Evolutionary conservation across 306 rosid genomes (phyloP).

Genomic region (Oxytropis ochrocephala): DNA sequence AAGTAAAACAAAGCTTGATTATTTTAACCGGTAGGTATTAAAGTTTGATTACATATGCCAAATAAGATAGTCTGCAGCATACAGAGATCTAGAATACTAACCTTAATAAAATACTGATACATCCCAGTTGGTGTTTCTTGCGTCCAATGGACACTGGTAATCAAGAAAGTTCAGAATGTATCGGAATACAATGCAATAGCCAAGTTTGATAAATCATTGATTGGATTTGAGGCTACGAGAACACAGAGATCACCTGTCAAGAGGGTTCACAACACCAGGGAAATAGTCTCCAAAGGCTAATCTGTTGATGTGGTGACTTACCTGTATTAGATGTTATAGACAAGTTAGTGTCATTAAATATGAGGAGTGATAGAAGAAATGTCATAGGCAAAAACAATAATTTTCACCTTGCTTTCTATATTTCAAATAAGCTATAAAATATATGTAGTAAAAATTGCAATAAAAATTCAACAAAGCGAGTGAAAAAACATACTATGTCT

Average conservation of each 20-base stretch:
- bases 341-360: slow-evolving; percentile 16
- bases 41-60: neutral
- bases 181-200: slow-evolving; percentile 10
- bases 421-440: neutral
- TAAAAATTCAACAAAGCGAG: neutral
- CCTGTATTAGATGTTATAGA: slow-evolving; percentile 34
- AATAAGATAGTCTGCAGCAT: slow-evolving; percentile 10
- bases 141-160: slow-evolving; percentile 75
- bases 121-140: slow-evolving; percentile 78
- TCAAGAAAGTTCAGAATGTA: slow-evolving; percentile 18
- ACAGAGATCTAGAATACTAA: slow-evolving; percentile 24
- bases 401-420: neutral
- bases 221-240: slow-evolving; percentile 11
- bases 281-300: slow-evolving; percentile 80
- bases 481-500: slow-evolving; percentile 25
- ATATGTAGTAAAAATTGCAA: neutral
- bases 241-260: slow-evolving; percentile 56
- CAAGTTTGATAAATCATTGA: slow-evolving; percentile 4
- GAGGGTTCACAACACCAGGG: slow-evolving; percentile 94
- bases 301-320: slow-evolving; percentile 85
- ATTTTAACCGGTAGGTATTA: neutral
- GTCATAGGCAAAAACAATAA: neutral
- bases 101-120: slow-evolving; percentile 99
- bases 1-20: neutral
- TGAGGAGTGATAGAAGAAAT: slow-evolving; percentile 1